Evolutionary conservation across 768 basidiomycete species (phyloP), one percentile per base, ranked within the genome.

Genomic region (Russula foetens): DNA sequence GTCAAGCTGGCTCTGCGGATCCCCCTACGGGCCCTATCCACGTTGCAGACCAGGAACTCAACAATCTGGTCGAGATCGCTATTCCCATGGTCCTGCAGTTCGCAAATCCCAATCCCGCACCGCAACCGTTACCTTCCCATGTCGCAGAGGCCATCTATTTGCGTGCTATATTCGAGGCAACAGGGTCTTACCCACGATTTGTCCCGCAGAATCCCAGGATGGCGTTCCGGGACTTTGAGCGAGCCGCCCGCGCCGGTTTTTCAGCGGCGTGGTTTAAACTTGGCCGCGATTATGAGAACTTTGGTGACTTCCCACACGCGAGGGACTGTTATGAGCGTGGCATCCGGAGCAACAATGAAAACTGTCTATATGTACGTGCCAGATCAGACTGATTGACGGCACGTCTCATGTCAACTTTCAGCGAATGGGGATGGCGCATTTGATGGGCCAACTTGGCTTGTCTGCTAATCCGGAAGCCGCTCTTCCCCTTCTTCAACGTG

Each of bases 351-450:
- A 82, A 81, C 35, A 90, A 92, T 46, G 89, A 86, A 64, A 84
- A 85, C 51, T 93, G 88, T 71, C 76, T 85, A 58, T 95, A 96
- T 70, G 91, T 73, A 54, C 64, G 69, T 70, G 44, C 39, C 24
- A 26, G 31, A 38, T 49, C 21, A 26, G 38, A 63, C 29, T 59
- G 26, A 53, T 63, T 60, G 58, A 67, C 50, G 35, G 26, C 44
- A 19, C 23, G 26, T 62, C 38, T 47, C 54, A n/a, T 17, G 5
- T 46, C 56, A n/a, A 48, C 14, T 7, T 11, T 26, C 29, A 94
- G 90, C 86, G 95, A 0, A 80, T 98, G 76, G 95, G 92, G 1
- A 95, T 96, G 86, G 95, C 93, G 0, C 79, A 93, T 69, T 76
- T 98, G 9, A 81, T 94, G 67, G 93, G 92, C 33, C 96, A 98